Evolutionary conservation across 1,284 basidiomycete species (phyloP).

Genomic region (Laetiporus sulphureus): DNA sequence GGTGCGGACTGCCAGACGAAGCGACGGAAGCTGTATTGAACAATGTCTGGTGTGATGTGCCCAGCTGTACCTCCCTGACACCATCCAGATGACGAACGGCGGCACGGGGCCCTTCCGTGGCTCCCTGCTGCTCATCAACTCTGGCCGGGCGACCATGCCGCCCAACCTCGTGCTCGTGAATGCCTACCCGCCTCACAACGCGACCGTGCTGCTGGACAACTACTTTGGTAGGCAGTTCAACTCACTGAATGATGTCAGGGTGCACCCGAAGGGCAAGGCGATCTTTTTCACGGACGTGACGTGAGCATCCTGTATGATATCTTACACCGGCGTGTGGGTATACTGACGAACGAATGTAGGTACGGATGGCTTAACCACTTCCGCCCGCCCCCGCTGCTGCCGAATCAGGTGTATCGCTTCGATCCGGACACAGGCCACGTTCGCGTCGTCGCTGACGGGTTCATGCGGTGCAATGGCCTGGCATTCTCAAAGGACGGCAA

Average conservation of each 20-base stretch:
- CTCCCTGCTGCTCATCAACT: slow-evolving; percentile 58
- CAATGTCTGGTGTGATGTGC: neutral
- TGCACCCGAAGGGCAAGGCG: slow-evolving; percentile 57
- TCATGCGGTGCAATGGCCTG: slow-evolving; percentile 58
- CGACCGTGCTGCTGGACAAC: slow-evolving; percentile 28
- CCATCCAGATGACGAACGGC: slow-evolving; percentile 68
- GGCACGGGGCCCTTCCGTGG: slow-evolving; percentile 63
- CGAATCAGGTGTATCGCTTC: slow-evolving; percentile 70
- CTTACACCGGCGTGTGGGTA: neutral
- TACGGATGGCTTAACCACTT: slow-evolving; percentile 63
- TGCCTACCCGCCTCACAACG: slow-evolving; percentile 44
- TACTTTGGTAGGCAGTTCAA: slow-evolving; percentile 75
- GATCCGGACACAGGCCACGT: slow-evolving; percentile 58
- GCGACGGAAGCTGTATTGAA: neutral
- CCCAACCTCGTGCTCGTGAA: slow-evolving; percentile 63
- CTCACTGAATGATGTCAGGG: slow-evolving; percentile 72
- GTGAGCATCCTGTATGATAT: slow-evolving; percentile 30
- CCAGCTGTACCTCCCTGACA: slow-evolving; percentile 42
- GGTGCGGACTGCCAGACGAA: slow-evolving; percentile 27
- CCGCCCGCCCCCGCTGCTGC: slow-evolving; percentile 55
- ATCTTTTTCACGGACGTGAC: slow-evolving; percentile 68
- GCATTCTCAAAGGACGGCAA: slow-evolving; percentile 63
- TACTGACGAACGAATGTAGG: slow-evolving; percentile 31
- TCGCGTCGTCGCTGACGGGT: slow-evolving; percentile 65
- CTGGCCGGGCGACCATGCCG: slow-evolving; percentile 58